phyloP scores from a whole-genome alignment of 2,329 filamentous ascomycete species.

The Dendryphion nanum region DNA sequence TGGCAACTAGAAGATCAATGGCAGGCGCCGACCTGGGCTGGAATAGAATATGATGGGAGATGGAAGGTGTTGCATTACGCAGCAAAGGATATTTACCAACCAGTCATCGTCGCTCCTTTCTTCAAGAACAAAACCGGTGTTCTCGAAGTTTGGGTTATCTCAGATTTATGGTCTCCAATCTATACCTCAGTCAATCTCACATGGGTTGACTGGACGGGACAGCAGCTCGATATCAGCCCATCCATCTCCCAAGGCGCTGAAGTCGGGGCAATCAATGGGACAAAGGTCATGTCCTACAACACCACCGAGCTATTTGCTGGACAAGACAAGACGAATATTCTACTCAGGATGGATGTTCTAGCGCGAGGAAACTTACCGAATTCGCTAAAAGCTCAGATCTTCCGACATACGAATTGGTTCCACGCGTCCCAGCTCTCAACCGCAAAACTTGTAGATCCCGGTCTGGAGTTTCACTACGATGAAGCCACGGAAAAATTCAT shows the following conservation, averaged over 20 bases:
- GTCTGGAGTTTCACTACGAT: constrained; percentile 41
- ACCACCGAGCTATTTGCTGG: constrained; percentile 34
- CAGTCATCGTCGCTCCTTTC: constrained; percentile 59
- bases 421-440: constrained; percentile 47
- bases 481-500: constrained; percentile 40
- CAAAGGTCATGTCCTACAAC: constrained; percentile 44
- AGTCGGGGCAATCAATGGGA: constrained; percentile 55
- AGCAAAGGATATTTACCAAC: constrained; percentile 57
- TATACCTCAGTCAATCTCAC: constrained; percentile 48
- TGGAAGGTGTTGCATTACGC: constrained; percentile 64
- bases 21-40: constrained; percentile 64
- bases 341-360: constrained; percentile 47
- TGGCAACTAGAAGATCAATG: constrained; percentile 67
- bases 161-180: constrained; percentile 55
- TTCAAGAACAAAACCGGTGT: constrained; percentile 53
- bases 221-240: constrained; percentile 41
- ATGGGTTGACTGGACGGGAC: constrained; percentile 55
- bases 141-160: constrained; percentile 56
- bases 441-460: constrained; percentile 50
- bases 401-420: constrained; percentile 53
- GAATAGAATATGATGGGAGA: constrained; percentile 61
- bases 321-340: constrained; percentile 34
- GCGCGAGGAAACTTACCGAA: constrained; percentile 51
- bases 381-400: constrained; percentile 37
- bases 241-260: constrained; percentile 37